Conservation (phyloP, 2,329 filamentous ascomycete species). For the Cercospora zeina region DNA sequence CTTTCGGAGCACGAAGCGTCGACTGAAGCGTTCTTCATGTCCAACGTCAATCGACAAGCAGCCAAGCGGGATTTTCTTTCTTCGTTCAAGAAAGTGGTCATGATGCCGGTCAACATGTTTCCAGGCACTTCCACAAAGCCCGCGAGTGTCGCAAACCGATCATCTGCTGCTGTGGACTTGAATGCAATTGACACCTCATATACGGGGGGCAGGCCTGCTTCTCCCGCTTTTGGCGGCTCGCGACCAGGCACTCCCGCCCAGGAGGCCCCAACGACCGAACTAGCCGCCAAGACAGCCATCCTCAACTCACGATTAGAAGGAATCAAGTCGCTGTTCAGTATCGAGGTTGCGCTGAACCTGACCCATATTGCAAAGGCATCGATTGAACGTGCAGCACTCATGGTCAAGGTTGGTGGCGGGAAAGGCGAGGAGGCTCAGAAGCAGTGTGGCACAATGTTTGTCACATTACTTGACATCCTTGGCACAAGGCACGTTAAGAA, state of each 20-base stretch:
- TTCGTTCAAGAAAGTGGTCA: conserved; percentile 97
- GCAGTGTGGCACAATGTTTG: conserved; percentile 88
- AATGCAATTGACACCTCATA: conserved; percentile 33
- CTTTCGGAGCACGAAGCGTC: conserved; percentile 86
- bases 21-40: conserved; percentile 93
- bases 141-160: conserved; percentile 26
- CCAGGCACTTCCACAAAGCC: conserved; percentile 55
- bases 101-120: conserved; percentile 93
- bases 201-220: conserved; percentile 32
- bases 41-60: conserved; percentile 87
- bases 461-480: conserved; percentile 77
- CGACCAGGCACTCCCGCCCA: conserved; percentile 42
- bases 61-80: conserved; percentile 95
- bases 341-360: conserved; percentile 87
- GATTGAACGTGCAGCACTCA: conserved; percentile 79
- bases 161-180: conserved; percentile 30
- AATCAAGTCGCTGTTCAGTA: conserved; percentile 92
- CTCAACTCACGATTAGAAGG: conserved; percentile 94
- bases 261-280: conserved; percentile 81
- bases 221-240: conserved; percentile 32
- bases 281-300: conserved; percentile 94
- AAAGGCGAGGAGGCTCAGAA: conserved; percentile 75
- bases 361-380: conserved; percentile 87
- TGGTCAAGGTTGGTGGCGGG: conserved; percentile 77
- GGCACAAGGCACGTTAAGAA: conserved; percentile 83